Base-by-base conservation (phyloP, 2,329 filamentous ascomycete genomes). In the Pseudodiploospora longispora region DNA sequence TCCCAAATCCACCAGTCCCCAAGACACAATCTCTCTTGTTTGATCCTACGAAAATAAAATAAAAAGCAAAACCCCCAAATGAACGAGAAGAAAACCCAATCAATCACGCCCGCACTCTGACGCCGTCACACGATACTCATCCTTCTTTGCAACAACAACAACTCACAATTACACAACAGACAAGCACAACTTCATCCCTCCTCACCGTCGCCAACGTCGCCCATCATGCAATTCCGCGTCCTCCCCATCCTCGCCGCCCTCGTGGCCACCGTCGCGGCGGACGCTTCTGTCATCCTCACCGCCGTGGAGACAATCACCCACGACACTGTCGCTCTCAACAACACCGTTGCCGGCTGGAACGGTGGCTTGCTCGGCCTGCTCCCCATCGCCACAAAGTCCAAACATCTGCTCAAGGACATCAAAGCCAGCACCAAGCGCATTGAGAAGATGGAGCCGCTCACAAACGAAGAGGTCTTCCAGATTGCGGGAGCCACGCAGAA, bases 361-460 rank as follows among this genome's bases (percentile, higher is more conserved):
- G 67, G 68, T 48, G 57, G 57, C 38, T 50, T 69, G 3, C 47
- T 70, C 9, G 59, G 61, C 34, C 59, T 63, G 0, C 38, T 71
- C 2, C 64, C 67, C 45, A 71, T 75, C 49, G 55, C 67, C 40
- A 41, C 55, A 42, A 54, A 65, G 43, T 68, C 67, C 5, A 54
- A 62, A 6, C 44, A 50, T 7, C 64, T 75, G 2, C 63, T 74
- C 29, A 27, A 49, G 9, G 55, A 61, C 41, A 67, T 73, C 50
- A 61, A 68, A 35, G 47, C 60, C 30, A 67, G 66, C 44, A 66
- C 63, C 29, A 46, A 54, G 19, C 54, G 55, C 2, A 70, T 70
- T 49, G 40, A 62, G 8, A 40, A 51, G 0, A 70, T 68, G 6
- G 60, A 50, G n/a, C 48, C 56, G 8, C 61, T 75, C 40, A 60